phyloP scores from a whole-genome alignment of 2,329 filamentous ascomycete species.

The Eutypella sp. region DNA sequence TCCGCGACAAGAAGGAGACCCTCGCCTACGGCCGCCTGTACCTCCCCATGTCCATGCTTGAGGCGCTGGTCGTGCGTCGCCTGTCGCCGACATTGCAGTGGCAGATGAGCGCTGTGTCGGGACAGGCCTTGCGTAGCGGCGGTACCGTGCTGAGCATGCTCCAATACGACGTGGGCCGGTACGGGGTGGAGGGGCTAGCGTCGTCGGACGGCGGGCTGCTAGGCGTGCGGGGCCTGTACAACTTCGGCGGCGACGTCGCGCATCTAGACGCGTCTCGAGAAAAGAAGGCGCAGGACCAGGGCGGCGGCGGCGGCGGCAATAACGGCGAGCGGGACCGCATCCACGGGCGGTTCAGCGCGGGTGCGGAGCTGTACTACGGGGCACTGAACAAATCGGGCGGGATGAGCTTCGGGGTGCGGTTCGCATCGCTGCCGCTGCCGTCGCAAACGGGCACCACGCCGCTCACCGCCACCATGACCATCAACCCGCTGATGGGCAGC shows the following conservation, averaged over 20 bases:
- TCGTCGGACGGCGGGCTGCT: constrained; percentile 89
- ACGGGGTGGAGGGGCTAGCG: constrained; percentile 83
- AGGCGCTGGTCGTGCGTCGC: constrained; percentile 77
- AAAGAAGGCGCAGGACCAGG: constrained; percentile 12
- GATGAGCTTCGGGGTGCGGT: constrained; percentile 81
- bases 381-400: constrained; percentile 91
- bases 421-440: constrained; percentile 80
- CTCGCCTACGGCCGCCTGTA: constrained; percentile 76
- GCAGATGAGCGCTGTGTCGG: constrained; percentile 73
- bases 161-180: constrained; percentile 82
- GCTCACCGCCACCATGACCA: constrained; percentile 84
- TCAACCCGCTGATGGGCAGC: constrained; percentile 93
- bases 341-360: constrained; percentile 81
- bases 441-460: constrained; percentile 79
- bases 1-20: constrained; percentile 37
- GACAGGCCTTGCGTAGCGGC: constrained; percentile 65
- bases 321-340: constrained; percentile 52
- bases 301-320: constrained; percentile 15
- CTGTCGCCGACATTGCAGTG: constrained; percentile 74
- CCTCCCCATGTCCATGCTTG: constrained; percentile 77
- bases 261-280: constrained; percentile 16
- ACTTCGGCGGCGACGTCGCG: constrained; percentile 73
- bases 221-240: constrained; percentile 85
- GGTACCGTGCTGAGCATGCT: constrained; percentile 69
- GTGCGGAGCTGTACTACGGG: constrained; percentile 93